A percentile compares a stretch with the other conserved stretches of the same genome.
Evolutionary conservation across 2,329 filamentous ascomycete genomes (phyloP).

Genomic region (Rugonectria rugulosa): DNA sequence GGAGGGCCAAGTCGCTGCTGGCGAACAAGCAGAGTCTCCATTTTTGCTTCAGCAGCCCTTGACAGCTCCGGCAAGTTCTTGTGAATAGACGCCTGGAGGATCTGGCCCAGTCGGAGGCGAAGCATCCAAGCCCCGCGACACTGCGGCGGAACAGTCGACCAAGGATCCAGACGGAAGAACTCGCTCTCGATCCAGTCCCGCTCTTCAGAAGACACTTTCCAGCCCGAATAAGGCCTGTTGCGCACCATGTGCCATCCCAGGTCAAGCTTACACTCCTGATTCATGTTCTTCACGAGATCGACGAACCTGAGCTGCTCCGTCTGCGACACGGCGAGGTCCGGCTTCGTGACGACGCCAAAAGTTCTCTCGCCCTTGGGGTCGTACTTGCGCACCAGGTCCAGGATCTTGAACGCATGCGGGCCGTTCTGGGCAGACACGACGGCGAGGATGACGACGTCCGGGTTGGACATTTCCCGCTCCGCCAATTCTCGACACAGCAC

Average conservation of each 20-base stretch:
- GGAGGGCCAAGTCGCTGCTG: neutral
- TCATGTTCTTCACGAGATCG: neutral
- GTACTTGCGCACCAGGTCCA: constrained; percentile 4
- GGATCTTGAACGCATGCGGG: neutral
- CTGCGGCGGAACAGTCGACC: constrained; percentile 2
- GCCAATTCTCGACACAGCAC: constrained; percentile 8
- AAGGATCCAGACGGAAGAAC: constrained; percentile 4
- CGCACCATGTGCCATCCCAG: constrained; percentile 10
- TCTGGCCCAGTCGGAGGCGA: neutral
- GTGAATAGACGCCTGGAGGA: constrained; percentile 5
- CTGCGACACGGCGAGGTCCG: constrained; percentile 1
- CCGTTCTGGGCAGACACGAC: constrained; percentile 6
- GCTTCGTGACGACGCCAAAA: constrained; percentile 11
- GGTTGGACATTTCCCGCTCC: constrained; percentile 5
- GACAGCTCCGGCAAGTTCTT: constrained; percentile 4
- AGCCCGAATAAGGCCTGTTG: constrained; percentile 2
- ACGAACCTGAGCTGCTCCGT: constrained; percentile 5
- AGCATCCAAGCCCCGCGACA: constrained; percentile 11
- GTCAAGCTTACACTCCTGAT: neutral
- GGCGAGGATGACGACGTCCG: constrained; percentile 10
- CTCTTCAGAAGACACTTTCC: neutral
- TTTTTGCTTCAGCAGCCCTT: neutral
- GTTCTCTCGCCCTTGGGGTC: constrained; percentile 11
- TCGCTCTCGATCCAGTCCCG: constrained; percentile 4
- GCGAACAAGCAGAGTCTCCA: neutral